Evolutionary conservation across 768 basidiomycete species (phyloP), one percentile per base, ranked within the genome.

Genomic region (Boletus subcaerulescens): DNA sequence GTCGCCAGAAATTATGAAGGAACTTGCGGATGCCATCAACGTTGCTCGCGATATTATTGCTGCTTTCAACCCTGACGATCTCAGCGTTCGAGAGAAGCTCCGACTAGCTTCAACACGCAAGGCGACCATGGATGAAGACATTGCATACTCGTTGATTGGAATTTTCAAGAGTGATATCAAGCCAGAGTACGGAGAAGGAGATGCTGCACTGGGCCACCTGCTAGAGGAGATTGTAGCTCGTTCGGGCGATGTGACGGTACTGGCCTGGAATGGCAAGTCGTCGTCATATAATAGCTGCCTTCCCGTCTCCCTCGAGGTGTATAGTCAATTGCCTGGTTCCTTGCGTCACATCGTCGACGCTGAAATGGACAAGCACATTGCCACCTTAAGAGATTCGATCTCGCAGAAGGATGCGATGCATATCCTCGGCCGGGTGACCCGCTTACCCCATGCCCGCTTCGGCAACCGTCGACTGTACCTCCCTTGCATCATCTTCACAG

Each of bases 221-320:
- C 36, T 61, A 35, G 55, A 62, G 5, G 56, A 58, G 15, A 54
- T 62, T 3, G 36, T 62, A 6, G 14, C 42, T 6, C 60, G 60
- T 20, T 50, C 41, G 2, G 52, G 56, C 1, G 60, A 54, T 0
- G 49, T 53, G 20, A 54, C 49, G 0, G 60, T 58, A 5, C 49
- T 62, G 40, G 39, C 33, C 20, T 61, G 60, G 60, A 20, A 26
- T 3, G 60, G 60, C n/a, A 20, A 44, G 17, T 41, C 59, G 3
- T 61, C 55, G 2, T 8, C 31, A 13, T 61, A 61, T 17, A 61
- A 61, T 17, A 61, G 58, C n/a, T 60, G 59, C 20, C 49, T 60
- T 22, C 58, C 59, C 0, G 31, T 14, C 9, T 26, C 50, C 15
- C 39, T 60, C 20, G 24, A 22, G 1, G 43, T 52, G 13, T 60